Evolutionary conservation across 345 rosid genomes (phyloP).

Genomic region (Anastatica hierochuntica): DNA sequence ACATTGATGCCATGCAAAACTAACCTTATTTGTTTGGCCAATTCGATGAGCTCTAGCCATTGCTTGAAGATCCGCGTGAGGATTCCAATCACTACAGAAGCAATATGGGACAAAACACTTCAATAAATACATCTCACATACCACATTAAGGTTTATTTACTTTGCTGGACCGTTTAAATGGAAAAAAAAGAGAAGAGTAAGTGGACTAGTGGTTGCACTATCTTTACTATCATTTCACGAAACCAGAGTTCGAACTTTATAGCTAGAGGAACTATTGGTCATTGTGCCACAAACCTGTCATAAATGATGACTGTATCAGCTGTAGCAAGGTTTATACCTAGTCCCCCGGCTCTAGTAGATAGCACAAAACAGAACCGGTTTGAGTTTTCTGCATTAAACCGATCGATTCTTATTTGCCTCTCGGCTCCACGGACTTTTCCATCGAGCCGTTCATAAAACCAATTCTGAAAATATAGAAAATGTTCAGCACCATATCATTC

Average conservation of each 20-base stretch:
- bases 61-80: slow-evolving; percentile 95
- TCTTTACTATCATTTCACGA: no score
- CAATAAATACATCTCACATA: neutral
- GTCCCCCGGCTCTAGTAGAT: slow-evolving; percentile 88
- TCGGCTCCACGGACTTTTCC: slow-evolving; percentile 86
- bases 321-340: slow-evolving; percentile 96
- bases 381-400: slow-evolving; percentile 70
- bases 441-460: slow-evolving; percentile 81
- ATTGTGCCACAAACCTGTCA: slow-evolving; percentile 51
- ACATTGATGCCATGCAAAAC: neutral
- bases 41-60: slow-evolving; percentile 98
- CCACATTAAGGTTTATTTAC: neutral
- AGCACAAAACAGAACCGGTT: slow-evolving; percentile 87
- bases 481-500: neutral
- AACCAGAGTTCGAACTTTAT: no score
- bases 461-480: slow-evolving; percentile 37
- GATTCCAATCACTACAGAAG: slow-evolving; percentile 83
- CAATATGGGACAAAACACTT: slow-evolving; percentile 11
- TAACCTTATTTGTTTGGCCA: slow-evolving; percentile 80
- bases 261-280: no score
- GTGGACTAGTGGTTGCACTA: no score
- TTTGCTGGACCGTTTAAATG: neutral
- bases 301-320: slow-evolving; percentile 91
- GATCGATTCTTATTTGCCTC: slow-evolving; percentile 80
- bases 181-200: neutral